Evolutionary conservation across 306 rosid genomes (phyloP), one percentile per base, ranked within the genome.

Genomic region (Clitoria ternatea): DNA sequence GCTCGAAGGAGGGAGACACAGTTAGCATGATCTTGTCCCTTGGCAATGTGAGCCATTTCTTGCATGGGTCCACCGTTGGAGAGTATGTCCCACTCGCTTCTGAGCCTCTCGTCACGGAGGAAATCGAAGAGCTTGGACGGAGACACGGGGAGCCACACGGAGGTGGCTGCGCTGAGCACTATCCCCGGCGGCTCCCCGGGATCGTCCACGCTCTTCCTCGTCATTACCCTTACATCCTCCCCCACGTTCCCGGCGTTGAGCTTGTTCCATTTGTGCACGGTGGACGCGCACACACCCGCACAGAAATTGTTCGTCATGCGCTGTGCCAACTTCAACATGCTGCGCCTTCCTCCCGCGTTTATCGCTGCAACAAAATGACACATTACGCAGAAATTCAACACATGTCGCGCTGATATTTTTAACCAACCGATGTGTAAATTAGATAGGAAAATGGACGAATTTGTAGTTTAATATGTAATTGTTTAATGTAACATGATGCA

Each of bases 31-130:
- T 88, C 90, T 35, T 90, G 97, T 50, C 97, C 96, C 68, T 93
- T 93, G 37, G 98, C 94, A 6, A 93, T 85, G 89, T 87, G 96
- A 47, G 91, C 90, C 94, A 93, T 93, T 79, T 90, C 97, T 66
- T 93, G 97, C 98, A 93, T 93, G 48, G 97, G 98, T 14, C 97
- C 97, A 32, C 98, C 98, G 45, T 93, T 93, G 22, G 98, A 93
- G 12, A 93, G 84, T 8, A 93, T 93, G 76, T 93, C 98, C 98
- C 98, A 93, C 66, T 93, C 92, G 49, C 97, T 90, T n/a, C 98
- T 47, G 0, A 90, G 89, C 19, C 86, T 49, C 29, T 93, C 98
- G n/a, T 93, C 84, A 0, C 98, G 92, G 0, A 93, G 78, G 75
- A 93, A 93, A 73, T 93, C 84, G 1, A 93, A 93, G 2, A 93